Evolutionary conservation across 352 stramenopile genomes (phyloP), one percentile per base, ranked within the genome.

Genomic region (Pythium dissotocum): DNA sequence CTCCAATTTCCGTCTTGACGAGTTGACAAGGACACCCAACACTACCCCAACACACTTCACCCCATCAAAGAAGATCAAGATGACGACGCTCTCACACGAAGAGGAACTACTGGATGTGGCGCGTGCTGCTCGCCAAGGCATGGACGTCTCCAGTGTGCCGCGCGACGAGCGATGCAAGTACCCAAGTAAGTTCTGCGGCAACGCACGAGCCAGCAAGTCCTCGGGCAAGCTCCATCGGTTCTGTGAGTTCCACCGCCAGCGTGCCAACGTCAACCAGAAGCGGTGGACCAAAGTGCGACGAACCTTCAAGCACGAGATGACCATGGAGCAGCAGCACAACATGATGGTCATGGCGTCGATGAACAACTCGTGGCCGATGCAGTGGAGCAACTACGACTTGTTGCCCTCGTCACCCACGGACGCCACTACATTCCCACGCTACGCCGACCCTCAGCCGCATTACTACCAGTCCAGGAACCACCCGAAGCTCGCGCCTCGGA

Each of bases 211-310:
- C 12, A 35, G 58, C 49, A 78, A 78, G 52, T 51, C 49, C 1
- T 61, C 65, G 13, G 72, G 72, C 1, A 70, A 58, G 48, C 56
- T 75, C 21, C 65, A 71, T 21, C 57, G 58, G 14, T 71, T 71
- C 36, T 71, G 65, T 24, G 65, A 71, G 14, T 51, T 63, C 24
- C 65, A 71, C 36, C 57, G 65, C 16, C 36, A 18, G 8, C 35
- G 42, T 2, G 65, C 65, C 38, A 71, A 71, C 36, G 35, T 40
- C 16, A 71, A 71, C 65, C 65, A 71, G 52, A 52, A 63, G 35
- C 67, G 71, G 24, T 69, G 62, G 62, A 69, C 59, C 10, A 30
- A 49, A 33, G 59, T 65, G 28, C 35, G 59, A 1, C 40, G 40
- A 12, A 48, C 16, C 7, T 6, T 5, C 40, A 48, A 48, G 40